Evolutionary conservation across 306 rosid species (phyloP).

Genomic region (Alnus rubra): DNA sequence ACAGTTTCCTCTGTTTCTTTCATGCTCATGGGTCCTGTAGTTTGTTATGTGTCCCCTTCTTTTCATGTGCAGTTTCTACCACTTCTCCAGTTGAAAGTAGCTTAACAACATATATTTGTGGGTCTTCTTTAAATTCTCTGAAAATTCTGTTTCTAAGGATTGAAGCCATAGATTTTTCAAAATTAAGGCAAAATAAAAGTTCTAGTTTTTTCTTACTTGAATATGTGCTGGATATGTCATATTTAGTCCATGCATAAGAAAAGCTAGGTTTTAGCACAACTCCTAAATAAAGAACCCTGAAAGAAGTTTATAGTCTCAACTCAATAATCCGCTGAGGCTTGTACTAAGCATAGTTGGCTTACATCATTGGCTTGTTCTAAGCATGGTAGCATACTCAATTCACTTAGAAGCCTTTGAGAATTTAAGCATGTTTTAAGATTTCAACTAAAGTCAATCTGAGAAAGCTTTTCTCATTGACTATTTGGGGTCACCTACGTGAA

Average conservation of each 20-base stretch:
- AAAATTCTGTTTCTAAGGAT: background rate
- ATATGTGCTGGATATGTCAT: background rate
- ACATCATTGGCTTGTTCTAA: background rate
- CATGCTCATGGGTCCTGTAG: too few species aligned
- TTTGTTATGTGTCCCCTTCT: background rate
- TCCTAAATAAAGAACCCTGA: background rate
- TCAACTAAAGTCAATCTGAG: background rate
- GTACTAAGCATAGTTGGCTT: background rate
- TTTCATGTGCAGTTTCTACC: background rate
- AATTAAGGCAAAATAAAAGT: background rate
- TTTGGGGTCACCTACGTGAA: background rate
- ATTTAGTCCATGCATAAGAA: background rate
- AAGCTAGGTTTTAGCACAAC: background rate
- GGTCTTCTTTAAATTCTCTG: background rate
- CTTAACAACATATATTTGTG: background rate
- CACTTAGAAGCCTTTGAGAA: background rate
- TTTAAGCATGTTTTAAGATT: background rate
- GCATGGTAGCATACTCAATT: background rate
- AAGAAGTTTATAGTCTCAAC: background rate
- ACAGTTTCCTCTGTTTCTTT: background rate
- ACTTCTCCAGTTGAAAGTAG: background rate
- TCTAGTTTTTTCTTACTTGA: background rate
- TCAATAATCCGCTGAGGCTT: background rate
- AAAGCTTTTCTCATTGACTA: background rate
- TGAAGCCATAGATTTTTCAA: background rate